Evolutionary conservation across 345 rosid genomes (phyloP), one percentile per base, ranked within the genome.

Genomic region (Toxicodendron radicans): DNA sequence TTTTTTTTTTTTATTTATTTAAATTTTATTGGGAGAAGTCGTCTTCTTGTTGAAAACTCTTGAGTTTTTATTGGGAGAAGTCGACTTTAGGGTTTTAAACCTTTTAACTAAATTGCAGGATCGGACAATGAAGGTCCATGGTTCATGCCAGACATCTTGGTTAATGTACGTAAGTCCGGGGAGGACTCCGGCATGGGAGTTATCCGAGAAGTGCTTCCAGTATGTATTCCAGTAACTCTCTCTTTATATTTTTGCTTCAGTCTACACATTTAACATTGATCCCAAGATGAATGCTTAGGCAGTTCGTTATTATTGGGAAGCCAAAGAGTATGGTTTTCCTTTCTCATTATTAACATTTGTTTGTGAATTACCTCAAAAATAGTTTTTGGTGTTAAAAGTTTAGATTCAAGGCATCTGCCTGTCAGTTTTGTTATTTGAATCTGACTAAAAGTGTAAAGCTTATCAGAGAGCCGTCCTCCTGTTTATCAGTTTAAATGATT

Each of bases 61-160:
- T 6, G 2, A 46, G 24, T 5, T 63, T 43, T 48, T 38, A 41
- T 70, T 56, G 30, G 30, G 30, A 27, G 30, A 27, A 52, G 57
- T n/a, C 17, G 16, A 21, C 20, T 10, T 58, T 1, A 33, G 20
- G 63, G 48, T 17, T 38, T 64, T 48, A 70, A 57, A 27, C 23
- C 1, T 45, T 45, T 13, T 24, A 1, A 33, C 53, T 66, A 9
- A 32, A 20, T 49, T 80, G 76, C 89, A 94, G 98, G 97, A 74
- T 90, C 90, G 11, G 97, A 93, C 70, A 83, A 76, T 56, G 97
- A 95, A 70, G 93, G 93, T 48, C 87, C 93, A 17, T 88, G 95
- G 93, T 86, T 87, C 81, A 85, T 93, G 85, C 92, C 98, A 16
- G 98, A 95, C 78, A 91, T 95, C 69, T 76, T 93, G 85, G 98